Evolutionary conservation across 164 flowering plant genomes (phyloP).

Genomic region (Annona cherimola): DNA sequence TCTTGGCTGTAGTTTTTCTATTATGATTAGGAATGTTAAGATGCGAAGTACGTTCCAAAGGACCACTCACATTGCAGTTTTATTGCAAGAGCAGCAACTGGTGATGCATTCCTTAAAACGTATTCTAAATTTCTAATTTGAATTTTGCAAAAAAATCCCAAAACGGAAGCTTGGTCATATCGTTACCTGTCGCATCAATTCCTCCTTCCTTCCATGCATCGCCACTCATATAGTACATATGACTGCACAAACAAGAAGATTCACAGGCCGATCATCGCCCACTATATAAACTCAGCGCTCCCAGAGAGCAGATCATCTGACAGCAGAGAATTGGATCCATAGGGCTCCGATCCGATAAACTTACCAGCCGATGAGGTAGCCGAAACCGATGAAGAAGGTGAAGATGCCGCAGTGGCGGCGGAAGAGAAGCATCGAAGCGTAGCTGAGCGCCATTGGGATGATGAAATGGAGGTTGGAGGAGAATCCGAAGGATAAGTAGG

Average conservation of each 20-base stretch:
- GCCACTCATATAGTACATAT: conserved; percentile 98
- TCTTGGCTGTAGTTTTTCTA: background rate
- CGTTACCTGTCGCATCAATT: conserved; percentile 92
- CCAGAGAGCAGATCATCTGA: background rate
- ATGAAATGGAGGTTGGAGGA: conserved; percentile 90
- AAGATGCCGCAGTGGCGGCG: conserved; percentile 67
- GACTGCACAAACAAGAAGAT: conserved; percentile 46
- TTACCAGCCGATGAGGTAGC: conserved; percentile 92
- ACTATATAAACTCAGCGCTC: background rate
- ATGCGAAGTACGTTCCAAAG: background rate
- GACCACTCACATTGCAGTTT: background rate
- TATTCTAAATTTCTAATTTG: too few relatives aligned
- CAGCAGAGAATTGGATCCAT: background rate
- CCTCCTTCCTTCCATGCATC: conserved; percentile 99
- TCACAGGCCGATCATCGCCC: background rate
- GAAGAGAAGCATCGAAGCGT: conserved; percentile 66
- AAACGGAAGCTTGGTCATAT: background rate
- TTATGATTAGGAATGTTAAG: background rate
- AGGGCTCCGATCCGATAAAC: background rate
- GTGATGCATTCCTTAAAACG: background rate
- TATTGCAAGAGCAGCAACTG: background rate
- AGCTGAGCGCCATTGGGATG: conserved; percentile 75
- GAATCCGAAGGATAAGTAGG: conserved; percentile 83
- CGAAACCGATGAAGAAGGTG: conserved; percentile 77
- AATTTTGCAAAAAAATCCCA: background rate